Evolutionary conservation across 345 rosid species (phyloP), one percentile per base, ranked within the genome.

Genomic region (Arabis alpina): DNA sequence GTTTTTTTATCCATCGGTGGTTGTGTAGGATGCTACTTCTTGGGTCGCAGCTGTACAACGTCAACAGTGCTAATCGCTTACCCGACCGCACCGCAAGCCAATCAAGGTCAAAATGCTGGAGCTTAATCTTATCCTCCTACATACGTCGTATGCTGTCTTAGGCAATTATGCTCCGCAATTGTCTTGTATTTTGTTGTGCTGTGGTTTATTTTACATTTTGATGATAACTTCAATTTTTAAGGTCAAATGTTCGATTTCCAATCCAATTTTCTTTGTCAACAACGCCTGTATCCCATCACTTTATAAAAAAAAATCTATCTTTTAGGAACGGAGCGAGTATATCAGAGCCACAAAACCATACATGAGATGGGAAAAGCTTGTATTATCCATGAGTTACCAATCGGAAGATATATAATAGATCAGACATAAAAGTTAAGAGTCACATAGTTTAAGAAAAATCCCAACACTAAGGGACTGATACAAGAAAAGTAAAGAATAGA

Each of bases 1-100:
- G 69, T 75, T 39, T 44, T 75, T 25, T 23, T 74, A 66, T 15
- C 49, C 61, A 51, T 68, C 0, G 0, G 19, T 10, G 78, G 78
- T 61, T 75, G 70, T 45, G 52, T 19, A 36, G 78, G 78, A 48
- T 75, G 78, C 57, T 75, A 53, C 72, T 75, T 25, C 69, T 13
- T 54, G 53, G 78, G 78, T 54, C 64, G 27, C n/a, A n/a, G n/a
- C n/a, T n/a, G n/a, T n/a, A 12, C 3, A 28, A 2, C 70, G 54
- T 1, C 59, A 41, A 41, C 53, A 34, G 36, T 74, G 77, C 64
- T 70, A 44, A 61, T 70, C 0, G 57, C 69, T 36, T 61, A 61
- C 32, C 78, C 72, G 23, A 23, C 54, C 23, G 0, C 62, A 74
- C 68, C 45, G 4, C 74, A 52, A 61, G 34, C 57, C 37, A 74